A percentile compares a stretch with the other conserved stretches of the same genome.
These are phyloP conservation scores for Paxillus involutus DNA, from an alignment of 768 basidiomycete species.

Conservation along the genomic window DNA sequence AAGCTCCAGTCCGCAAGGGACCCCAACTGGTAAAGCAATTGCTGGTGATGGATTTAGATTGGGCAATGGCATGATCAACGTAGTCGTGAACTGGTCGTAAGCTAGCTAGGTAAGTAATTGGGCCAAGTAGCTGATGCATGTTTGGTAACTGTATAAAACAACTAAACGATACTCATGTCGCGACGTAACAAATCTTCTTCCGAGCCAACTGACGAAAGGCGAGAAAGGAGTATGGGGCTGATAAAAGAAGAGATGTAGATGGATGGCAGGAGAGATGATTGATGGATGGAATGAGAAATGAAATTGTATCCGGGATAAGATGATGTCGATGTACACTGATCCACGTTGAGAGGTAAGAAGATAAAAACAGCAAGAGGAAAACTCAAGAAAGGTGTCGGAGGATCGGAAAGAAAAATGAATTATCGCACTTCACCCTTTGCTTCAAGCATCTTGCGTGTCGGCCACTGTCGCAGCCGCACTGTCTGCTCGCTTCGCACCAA, in stretches of 20 bases:
- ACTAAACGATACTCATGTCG: slow-evolving; percentile 10
- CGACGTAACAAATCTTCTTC: background rate
- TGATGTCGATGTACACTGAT: slow-evolving; percentile 12
- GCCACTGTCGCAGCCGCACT: slow-evolving; percentile 34
- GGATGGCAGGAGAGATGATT: slow-evolving; percentile 13
- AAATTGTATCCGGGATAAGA: slow-evolving; percentile 15
- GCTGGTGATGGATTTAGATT: slow-evolving; percentile 18
- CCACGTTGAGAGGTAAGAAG: background rate
- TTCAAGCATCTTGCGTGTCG: slow-evolving; percentile 13
- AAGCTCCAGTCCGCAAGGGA: no score
- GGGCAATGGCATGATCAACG: slow-evolving; percentile 8
- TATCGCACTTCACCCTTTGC: background rate
- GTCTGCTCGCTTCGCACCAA: slow-evolving; percentile 29
- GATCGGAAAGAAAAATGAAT: slow-evolving; percentile 7
- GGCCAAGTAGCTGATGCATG: background rate
- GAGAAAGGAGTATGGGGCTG: background rate
- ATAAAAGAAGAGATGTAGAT: slow-evolving; percentile 1
- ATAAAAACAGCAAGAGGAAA: background rate
- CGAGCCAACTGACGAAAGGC: no score
- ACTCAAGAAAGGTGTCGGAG: slow-evolving; percentile 4
- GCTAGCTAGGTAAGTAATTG: slow-evolving; percentile 11
- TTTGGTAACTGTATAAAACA: slow-evolving; percentile 19
- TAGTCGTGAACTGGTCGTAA: slow-evolving; percentile 21
- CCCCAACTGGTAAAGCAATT: background rate
- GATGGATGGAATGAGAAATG: slow-evolving; percentile 1